These are phyloP conservation scores for Boletellus emodensis DNA, from an alignment of 768 basidiomycete genomes.

Conservation along the genomic window DNA sequence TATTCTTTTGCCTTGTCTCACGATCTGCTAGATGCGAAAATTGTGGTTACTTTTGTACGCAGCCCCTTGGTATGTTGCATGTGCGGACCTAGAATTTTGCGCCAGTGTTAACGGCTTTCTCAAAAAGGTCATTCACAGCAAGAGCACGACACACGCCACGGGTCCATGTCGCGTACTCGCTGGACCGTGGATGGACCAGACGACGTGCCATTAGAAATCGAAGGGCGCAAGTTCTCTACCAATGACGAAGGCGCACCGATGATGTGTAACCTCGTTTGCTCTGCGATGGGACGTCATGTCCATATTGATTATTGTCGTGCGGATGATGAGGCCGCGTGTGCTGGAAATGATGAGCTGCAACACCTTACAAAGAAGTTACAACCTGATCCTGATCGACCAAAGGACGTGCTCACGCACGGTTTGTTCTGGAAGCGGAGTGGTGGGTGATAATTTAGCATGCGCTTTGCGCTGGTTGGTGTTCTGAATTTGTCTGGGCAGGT, in stretches of 20 bases:
- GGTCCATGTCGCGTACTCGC: constrained; percentile 55
- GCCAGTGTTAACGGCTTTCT: neutral
- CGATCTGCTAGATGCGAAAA: constrained; percentile 40
- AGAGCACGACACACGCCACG: constrained; percentile 61
- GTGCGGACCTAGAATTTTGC: accelerated
- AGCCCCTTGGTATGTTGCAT: constrained; percentile 45
- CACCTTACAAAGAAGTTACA: constrained; percentile 42
- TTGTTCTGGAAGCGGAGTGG: constrained; percentile 59
- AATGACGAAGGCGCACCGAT: constrained; percentile 59
- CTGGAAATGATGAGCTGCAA: constrained; percentile 38
- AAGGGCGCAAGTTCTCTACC: constrained; percentile 51
- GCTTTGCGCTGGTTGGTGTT: neutral
- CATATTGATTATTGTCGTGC: constrained; percentile 57
- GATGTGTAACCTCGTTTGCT: constrained; percentile 58
- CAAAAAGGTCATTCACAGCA: constrained; percentile 54
- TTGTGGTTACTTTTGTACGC: constrained; percentile 57
- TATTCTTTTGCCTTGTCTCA: neutral
- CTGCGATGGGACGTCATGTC: constrained; percentile 51
- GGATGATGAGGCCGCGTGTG: constrained; percentile 34
- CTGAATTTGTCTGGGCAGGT: constrained; percentile 28
- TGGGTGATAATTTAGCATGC: constrained; percentile 13
- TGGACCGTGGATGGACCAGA: constrained; percentile 57
- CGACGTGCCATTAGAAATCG: constrained; percentile 46
- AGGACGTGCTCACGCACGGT: constrained; percentile 53
- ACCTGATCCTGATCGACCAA: constrained; percentile 44